Base-by-base conservation (phyloP, 768 basidiomycete genomes). In the Serendipita sp. region DNA sequence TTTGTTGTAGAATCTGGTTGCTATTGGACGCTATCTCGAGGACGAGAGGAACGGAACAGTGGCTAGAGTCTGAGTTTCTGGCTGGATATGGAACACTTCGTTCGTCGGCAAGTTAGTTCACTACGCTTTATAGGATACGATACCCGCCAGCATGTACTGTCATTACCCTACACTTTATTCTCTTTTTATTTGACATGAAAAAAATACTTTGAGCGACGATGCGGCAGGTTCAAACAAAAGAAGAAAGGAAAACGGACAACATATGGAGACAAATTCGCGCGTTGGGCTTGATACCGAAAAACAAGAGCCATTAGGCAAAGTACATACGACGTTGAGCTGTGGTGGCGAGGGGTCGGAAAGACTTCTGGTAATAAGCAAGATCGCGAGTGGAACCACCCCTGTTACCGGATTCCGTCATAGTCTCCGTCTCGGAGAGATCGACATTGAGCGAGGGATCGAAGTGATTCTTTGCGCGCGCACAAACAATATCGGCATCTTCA, bases 21-120 rank as follows among this genome's bases (percentile, higher is more conserved):
- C 89, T n/a, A 89, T 92, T 69, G 88, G 88, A 15, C 86, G 88
- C 71, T 92, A 89, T 72, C 76, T 92, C 10, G 89, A 89, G 68
- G 89, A 92, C 68, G 86, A 89, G 72, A 86, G 85, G 75, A 87
- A 85, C 70, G 88, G 88, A 37, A 79, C 76, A 53, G 71, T 89
- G 18, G 56, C 56, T 35, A 38, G 28, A 38, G 65, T 41, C 5
- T 41, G 13, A 41, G 41, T 5, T 7, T 41, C 41, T 13, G 41
- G 41, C 41, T 41, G 41, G 41, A 41, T 5, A 13, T 41, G 41
- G 41, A 13, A 41, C 24, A 24, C 24, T 24, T 24, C 24, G 24
- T 24, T 24, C 24, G 24, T 24, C 24, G 24, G 24, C 24, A 24
- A 24, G 24, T 24, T 24, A 24, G 24, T 24, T 24, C 24, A 24